phyloP scores from a whole-genome alignment of 148 eudicot species.

The Camellia sinensis region DNA sequence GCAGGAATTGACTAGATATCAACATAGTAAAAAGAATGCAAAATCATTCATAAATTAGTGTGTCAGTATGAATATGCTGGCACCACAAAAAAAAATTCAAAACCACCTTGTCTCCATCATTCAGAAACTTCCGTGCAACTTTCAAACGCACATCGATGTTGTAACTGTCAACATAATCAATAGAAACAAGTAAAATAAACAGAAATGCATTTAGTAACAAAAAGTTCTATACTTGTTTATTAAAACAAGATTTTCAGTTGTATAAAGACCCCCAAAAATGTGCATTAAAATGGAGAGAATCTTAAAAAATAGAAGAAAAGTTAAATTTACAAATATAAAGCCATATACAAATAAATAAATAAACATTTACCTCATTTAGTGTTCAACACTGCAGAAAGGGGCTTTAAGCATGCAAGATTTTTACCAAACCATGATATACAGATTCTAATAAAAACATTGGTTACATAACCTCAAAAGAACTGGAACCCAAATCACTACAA shows the following conservation, averaged over 20 bases:
- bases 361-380: neutral
- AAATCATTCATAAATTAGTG: neutral
- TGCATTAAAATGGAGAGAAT: neutral
- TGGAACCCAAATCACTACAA: no score
- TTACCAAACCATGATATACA: neutral
- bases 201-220: neutral
- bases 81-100: neutral
- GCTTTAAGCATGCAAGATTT: neutral
- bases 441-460: no score
- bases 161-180: slow-evolving; percentile 46
- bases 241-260: neutral
- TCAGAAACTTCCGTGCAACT: slow-evolving; percentile 83
- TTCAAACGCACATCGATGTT: slow-evolving; percentile 81
- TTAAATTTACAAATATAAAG: neutral
- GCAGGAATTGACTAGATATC: slow-evolving; percentile 29
- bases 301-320: slow-evolving; percentile 4
- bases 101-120: slow-evolving; percentile 84
- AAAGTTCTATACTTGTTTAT: neutral
- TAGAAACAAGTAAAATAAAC: slow-evolving; percentile 9
- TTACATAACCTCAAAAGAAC: no score
- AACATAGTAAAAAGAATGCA: slow-evolving; percentile 9
- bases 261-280: neutral
- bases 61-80: neutral
- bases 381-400: neutral
- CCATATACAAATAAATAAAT: neutral